Base-by-base conservation (phyloP, 1,284 basidiomycete genomes). In the Ustilago crameri region DNA sequence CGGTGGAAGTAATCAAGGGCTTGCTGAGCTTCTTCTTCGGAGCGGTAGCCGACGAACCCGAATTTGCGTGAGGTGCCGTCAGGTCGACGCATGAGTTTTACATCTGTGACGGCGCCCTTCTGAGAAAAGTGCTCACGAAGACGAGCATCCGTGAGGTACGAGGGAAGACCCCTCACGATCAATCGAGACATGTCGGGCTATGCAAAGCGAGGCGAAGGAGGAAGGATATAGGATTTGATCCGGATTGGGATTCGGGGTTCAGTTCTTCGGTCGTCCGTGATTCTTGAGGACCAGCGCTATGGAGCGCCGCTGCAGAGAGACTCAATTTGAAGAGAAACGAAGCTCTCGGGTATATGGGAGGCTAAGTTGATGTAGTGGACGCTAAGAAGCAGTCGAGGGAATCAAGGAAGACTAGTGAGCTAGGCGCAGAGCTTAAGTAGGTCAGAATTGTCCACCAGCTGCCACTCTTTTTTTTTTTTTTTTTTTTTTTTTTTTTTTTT, bases 1-100 rank as follows among this genome's bases (percentile, higher is more conserved):
- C 88, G 87, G 82, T 96, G 89, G 77, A 93, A 96, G 90, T 91
- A 98, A 44, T 90, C 87, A 81, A 88, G 88, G 0, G 92, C 93
- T 15, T 87, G 87, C 12, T 85, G 68, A 0, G 95, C 95, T 72
- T 97, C 92, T 12, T 87, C 86, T 35, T 91, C 87, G 0, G 89
- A 88, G 83, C 91, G 93, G 86, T 90, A 98, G 0, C 95, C 95
- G 8, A 97, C 87, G 81, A 98, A 98, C 0, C 91, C 95, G 81
- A 98, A 95, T 34, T 92, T 87, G 5, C 95, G 87, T 3, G 91
- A 91, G 1, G 89, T 90, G 1, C 93, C 93, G 80, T 93, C 83
- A 87, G 86, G 85, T 79, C 91, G 92, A 27, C 87, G 86, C 9
- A 94, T 89, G 54, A 98, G 87, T 84, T 92, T 92, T 52, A 91